A percentile compares a stretch with the other conserved stretches of the same genome.
phyloP scores from a whole-genome alignment of 2,329 filamentous ascomycete genomes.

The Apiospora malaysiana region DNA sequence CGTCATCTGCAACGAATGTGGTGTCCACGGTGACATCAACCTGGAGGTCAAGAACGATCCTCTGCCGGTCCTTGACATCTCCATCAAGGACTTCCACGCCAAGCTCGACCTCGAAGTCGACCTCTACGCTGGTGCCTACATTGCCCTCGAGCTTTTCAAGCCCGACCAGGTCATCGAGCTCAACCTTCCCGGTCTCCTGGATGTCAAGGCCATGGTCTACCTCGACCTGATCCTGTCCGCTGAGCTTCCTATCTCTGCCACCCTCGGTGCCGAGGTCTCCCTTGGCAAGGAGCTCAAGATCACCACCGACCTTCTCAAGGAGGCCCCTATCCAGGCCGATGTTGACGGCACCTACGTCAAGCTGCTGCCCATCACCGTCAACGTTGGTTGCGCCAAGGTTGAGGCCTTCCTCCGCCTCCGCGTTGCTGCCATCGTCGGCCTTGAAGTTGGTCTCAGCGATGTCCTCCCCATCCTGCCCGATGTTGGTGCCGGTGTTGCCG shows the following conservation, averaged over 20 bases:
- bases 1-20: conserved; percentile 54
- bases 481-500: conserved; percentile 48
- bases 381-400: conserved; percentile 51
- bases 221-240: conserved; percentile 59
- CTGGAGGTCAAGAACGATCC: conserved; percentile 50
- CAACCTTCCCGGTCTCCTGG: conserved; percentile 45
- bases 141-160: conserved; percentile 57
- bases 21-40: conserved; percentile 54
- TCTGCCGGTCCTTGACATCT: conserved; percentile 49
- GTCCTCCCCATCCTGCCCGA: conserved; percentile 36
- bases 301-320: conserved; percentile 48
- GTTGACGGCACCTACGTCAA: conserved; percentile 57
- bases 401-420: conserved; percentile 57
- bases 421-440: conserved; percentile 49
- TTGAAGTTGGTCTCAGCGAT: conserved; percentile 39
- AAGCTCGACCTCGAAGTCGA: conserved; percentile 56
- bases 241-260: conserved; percentile 55
- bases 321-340: conserved; percentile 51
- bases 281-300: conserved; percentile 52
- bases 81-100: conserved; percentile 57
- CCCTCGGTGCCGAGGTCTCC: conserved; percentile 57
- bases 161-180: conserved; percentile 51
- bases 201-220: conserved; percentile 53
- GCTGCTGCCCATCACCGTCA: conserved; percentile 52
- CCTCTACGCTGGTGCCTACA: conserved; percentile 51